Evolutionary conservation across 345 rosid species (phyloP).

Genomic region (Eucalyptus regnans): DNA sequence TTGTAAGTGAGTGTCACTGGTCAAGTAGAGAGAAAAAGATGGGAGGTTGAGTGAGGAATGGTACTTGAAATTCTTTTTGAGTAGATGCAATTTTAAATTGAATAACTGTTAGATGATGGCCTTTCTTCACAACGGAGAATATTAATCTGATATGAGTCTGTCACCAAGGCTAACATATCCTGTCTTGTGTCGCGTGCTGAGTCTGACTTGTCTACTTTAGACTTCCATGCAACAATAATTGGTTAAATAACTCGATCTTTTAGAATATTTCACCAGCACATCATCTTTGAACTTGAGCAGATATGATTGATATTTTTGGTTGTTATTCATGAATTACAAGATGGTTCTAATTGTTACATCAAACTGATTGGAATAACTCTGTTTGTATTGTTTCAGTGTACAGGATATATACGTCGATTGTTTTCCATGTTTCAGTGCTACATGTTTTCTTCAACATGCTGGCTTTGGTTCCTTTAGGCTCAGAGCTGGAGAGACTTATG

Average conservation of each 20-base stretch:
- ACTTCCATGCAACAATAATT: not conserved
- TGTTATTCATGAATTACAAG: not conserved
- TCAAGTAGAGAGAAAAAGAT: not conserved
- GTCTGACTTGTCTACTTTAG: not conserved
- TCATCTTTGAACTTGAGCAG: not conserved
- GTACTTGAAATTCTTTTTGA: not conserved
- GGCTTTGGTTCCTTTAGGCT: constrained; percentile 94
- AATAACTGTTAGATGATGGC: not conserved
- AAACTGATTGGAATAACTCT: not conserved
- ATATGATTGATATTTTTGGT: not conserved
- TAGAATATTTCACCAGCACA: not conserved
- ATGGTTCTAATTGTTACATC: not conserved
- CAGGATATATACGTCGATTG: constrained; percentile 66
- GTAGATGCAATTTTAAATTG: not conserved
- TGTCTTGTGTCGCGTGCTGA: not conserved
- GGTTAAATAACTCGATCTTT: not conserved
- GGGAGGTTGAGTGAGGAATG: not conserved
- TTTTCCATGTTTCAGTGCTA: constrained; percentile 87
- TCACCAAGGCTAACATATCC: not conserved
- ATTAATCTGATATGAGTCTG: not conserved
- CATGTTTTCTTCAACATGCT: constrained; percentile 93
- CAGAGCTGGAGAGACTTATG: constrained; percentile 95
- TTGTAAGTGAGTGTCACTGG: not conserved
- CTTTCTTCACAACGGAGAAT: not conserved
- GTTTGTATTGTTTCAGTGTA: constrained; percentile 45